Base-by-base conservation (phyloP, 2,329 filamentous ascomycete genomes). In the Aspergillus luchuensis region DNA sequence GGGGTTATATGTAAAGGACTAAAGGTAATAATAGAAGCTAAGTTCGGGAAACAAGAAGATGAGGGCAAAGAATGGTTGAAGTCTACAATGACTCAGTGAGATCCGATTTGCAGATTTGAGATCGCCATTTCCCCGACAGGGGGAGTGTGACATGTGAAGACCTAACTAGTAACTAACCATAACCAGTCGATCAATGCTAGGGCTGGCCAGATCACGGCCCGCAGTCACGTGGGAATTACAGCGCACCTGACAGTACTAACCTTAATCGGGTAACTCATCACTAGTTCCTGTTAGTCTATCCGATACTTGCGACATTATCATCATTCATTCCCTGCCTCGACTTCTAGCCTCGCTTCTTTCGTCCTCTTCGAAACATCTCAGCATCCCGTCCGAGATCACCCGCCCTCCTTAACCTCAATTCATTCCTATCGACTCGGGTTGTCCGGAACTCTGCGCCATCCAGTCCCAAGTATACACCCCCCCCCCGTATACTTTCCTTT, bases 201-300 rank as follows among this genome's bases (percentile, higher is more conserved):
- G 56, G 56, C 56, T 25, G 23, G 15, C 47, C 47, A 30, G 47
- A 33, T 50, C 47, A 50, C 47, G 47, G 23, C 47, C 47, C 25
- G 17, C 10, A 13, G 41, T 45, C 41, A 45, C 41, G 41, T 45
- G 41, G 4, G 15, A 10, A 3, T 17, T 4, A 4, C 41, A 23
- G 17, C 41, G 17, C 41, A 45, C 41, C 41, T 23, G 41, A 45
- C 39, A 17, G 39, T 43, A 36, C 33, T 36, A 36, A 15, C 33
- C 33, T 13, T 13, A 36, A 15, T 36, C 11, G 11, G 33, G 33
- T 36, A 36, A 36, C 33, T 5, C 11, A 36, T 36, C 28, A 36
- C 33, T 36, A 36, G 28, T 30, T 30, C 10, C 33, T 36, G 33
- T 36, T 36, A 36, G 33, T 36, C 33, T 36, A 36, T 36, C 33